phyloP scores from a whole-genome alignment of 2,329 filamentous ascomycete species.

The Lithohypha guttulata region DNA sequence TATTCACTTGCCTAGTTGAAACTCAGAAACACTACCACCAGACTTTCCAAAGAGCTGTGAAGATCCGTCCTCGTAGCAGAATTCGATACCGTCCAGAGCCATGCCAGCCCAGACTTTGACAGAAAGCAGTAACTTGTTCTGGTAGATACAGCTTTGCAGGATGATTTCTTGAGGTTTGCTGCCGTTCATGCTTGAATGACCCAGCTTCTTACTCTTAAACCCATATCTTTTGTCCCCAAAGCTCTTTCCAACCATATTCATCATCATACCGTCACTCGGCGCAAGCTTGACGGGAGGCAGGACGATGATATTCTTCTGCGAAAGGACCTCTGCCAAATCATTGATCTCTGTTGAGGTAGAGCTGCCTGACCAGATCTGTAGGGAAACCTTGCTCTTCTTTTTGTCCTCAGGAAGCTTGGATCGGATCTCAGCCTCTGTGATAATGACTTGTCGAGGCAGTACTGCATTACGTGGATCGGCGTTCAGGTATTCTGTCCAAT shows the following conservation, averaged over 20 bases:
- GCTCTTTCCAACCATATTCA: slow-evolving; percentile 20
- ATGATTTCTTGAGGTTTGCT: slow-evolving; percentile 62
- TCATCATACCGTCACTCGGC: slow-evolving; percentile 20
- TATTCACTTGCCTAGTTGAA: slow-evolving; percentile 69
- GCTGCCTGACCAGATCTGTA: slow-evolving; percentile 66
- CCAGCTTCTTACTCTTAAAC: slow-evolving; percentile 65
- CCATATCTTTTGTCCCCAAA: slow-evolving; percentile 45
- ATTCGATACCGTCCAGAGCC: slow-evolving; percentile 77
- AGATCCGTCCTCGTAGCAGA: slow-evolving; percentile 78
- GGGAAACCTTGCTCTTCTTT: slow-evolving; percentile 56
- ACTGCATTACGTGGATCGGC: slow-evolving; percentile 44
- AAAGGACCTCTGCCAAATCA: slow-evolving; percentile 61
- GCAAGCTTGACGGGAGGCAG: slow-evolving; percentile 50
- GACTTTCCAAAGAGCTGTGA: slow-evolving; percentile 78
- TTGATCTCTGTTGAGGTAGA: slow-evolving; percentile 64
- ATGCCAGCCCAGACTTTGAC: slow-evolving; percentile 67
- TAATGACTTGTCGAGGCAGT: slow-evolving; percentile 58
- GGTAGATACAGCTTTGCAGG: slow-evolving; percentile 56
- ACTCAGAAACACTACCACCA: slow-evolving; percentile 60
- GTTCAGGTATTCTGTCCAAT: slow-evolving; percentile 70
- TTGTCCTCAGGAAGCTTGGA: slow-evolving; percentile 60
- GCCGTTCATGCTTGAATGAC: slow-evolving; percentile 59
- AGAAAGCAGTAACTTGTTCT: slow-evolving; percentile 62
- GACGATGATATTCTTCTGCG: slow-evolving; percentile 63
- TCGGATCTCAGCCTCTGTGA: slow-evolving; percentile 67